phyloP scores from a whole-genome alignment of 306 rosid genomes.

The Vigna hirtella region DNA sequence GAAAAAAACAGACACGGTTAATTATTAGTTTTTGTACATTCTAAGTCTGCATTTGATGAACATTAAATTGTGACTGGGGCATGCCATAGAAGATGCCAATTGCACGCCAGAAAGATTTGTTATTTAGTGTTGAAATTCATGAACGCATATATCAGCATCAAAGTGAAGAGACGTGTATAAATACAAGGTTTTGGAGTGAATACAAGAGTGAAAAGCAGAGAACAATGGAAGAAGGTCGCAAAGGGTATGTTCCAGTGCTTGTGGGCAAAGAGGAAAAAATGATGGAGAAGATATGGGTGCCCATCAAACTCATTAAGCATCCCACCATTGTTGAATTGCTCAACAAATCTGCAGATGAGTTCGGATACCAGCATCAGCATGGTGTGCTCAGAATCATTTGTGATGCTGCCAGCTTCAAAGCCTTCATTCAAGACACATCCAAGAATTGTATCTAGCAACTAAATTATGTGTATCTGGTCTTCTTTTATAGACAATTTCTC shows the following conservation, averaged over 20 bases:
- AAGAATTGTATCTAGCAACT: background rate
- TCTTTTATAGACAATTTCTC: too few relatives aligned
- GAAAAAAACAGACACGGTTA: too few relatives aligned
- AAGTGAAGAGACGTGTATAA: background rate
- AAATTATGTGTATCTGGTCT: background rate
- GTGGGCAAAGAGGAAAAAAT: background rate
- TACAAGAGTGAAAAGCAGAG: background rate
- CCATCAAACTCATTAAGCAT: background rate
- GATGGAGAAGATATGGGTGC: background rate
- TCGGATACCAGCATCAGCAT: background rate
- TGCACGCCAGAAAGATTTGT: too few relatives aligned
- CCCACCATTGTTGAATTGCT: constrained; percentile 7
- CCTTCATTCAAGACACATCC: background rate
- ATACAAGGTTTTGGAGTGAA: background rate
- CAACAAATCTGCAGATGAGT: background rate
- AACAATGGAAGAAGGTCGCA: background rate
- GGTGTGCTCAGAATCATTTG: background rate
- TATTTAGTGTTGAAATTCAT: background rate
- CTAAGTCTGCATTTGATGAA: background rate
- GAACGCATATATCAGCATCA: too few relatives aligned
- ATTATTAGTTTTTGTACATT: too few relatives aligned
- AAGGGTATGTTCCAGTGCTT: constrained; percentile 10
- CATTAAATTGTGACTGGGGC: background rate
- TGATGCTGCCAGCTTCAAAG: background rate
- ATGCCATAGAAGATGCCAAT: background rate